Evolutionary conservation across 805 yeast species (phyloP), one percentile per base, ranked within the genome.

Genomic region (Kregervanrija pseudodelftensis): DNA sequence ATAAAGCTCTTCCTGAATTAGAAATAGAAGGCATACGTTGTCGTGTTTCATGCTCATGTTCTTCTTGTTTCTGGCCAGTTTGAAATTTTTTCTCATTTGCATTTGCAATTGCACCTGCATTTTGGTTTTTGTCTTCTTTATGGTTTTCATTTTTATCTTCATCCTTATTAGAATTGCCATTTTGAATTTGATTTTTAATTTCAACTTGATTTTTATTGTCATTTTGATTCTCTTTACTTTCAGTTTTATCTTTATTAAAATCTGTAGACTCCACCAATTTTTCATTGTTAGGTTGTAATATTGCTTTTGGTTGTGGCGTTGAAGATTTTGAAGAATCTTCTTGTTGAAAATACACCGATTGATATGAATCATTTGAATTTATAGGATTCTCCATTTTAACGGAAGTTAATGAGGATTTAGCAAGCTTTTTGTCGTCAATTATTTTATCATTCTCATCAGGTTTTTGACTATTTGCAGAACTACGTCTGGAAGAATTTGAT

Each of bases 401-500:
- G 7, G 28, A 4, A 22, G 8, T 7, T 7, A 22, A 5, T 22
- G 28, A 22, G 7, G 28, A 22, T 22, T 22, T 22, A 22, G 28
- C 28, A 5, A 22, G 28, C 28, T 22, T 22, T 22, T 22, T 22
- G 28, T 22, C 28, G 8, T 22, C 8, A 22, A 4, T 22, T 8
- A 22, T 22, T 22, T 22, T 22, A 22, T 22, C 28, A 22, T 7
- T 22, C 28, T 22, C 28, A 22, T 22, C 28, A 22, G 28, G 28
- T 7, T 22, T 22, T 22, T 22, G 28, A 7, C 28, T 8, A 30
- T 41, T 30, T 13, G 34, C 38, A 5, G 41, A 33, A 30, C 30
- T 45, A 15, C 39, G 39, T 32, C 53, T 49, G 12, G 49, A 43
- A 22, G 47, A 42, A 11, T 50, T 48, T 32, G 75, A 69, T 40